phyloP scores from a whole-genome alignment of 208 protist species.

The Wallacemonas sp. region DNA sequence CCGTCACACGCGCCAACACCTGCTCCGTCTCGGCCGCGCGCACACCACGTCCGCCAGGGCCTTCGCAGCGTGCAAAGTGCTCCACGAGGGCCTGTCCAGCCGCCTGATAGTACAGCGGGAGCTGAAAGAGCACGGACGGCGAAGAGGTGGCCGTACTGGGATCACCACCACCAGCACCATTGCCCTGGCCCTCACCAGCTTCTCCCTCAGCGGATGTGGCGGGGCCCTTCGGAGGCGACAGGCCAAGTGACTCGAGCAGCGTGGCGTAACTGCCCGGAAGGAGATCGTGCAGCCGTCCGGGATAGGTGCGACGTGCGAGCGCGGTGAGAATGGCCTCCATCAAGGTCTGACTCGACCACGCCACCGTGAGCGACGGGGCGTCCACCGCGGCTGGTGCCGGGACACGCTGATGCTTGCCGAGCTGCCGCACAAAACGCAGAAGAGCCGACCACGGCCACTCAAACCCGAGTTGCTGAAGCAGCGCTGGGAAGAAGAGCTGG shows the following conservation, averaged over 20 bases:
- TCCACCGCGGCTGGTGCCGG: background rate
- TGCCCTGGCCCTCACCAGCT: conserved; percentile 8
- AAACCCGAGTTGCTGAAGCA: conserved; percentile 75
- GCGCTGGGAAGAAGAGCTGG: conserved; percentile 50
- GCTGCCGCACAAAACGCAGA: conserved; percentile 38
- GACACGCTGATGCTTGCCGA: conserved; percentile 49
- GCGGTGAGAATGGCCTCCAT: conserved; percentile 50
- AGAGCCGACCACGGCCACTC: conserved; percentile 86
- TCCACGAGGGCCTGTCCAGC: conserved; percentile 42
- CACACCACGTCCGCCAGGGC: conserved; percentile 25
- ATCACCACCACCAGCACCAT: too few relatives aligned
- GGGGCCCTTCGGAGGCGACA: conserved; percentile 18
- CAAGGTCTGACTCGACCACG: conserved; percentile 38
- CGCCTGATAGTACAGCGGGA: conserved; percentile 73
- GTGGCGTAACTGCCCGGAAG: conserved; percentile 69
- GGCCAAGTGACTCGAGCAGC: conserved; percentile 31
- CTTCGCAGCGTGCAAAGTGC: conserved; percentile 42
- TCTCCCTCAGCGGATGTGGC: conserved; percentile 15
- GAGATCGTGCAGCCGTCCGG: conserved; percentile 53
- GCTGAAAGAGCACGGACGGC: conserved; percentile 30
- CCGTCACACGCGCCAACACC: conserved; percentile 40
- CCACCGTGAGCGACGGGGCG: conserved; percentile 19
- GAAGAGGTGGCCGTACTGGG: too few relatives aligned
- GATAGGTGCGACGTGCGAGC: conserved; percentile 58
- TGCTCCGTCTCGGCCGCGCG: conserved; percentile 48